phyloP scores from a whole-genome alignment of 306 rosid species.

The Dalbergia oliveri region DNA sequence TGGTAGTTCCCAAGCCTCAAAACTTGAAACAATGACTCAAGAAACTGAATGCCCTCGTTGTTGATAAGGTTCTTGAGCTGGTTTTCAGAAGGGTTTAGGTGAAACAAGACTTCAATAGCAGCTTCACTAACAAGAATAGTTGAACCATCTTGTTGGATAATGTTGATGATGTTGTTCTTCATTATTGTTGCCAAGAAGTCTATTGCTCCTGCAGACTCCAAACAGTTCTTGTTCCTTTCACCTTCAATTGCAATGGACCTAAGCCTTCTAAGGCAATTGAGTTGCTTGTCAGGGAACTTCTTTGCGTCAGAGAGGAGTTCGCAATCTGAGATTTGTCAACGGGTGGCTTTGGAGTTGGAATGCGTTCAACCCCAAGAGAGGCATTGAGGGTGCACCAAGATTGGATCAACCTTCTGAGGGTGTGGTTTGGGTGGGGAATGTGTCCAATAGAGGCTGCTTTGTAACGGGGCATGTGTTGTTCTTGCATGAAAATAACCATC shows the following conservation, averaged over 20 bases:
- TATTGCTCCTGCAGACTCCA: slow-evolving; percentile 65
- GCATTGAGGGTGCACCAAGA: slow-evolving; percentile 83
- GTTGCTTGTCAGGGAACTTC: slow-evolving; percentile 49
- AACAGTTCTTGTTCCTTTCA: slow-evolving; percentile 56
- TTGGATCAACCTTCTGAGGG: slow-evolving; percentile 82
- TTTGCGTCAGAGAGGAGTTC: slow-evolving; percentile 62
- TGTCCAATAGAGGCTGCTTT: slow-evolving; percentile 50
- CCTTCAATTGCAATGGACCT: slow-evolving; percentile 62
- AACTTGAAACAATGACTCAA: slow-evolving; percentile 59
- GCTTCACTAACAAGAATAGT: slow-evolving; percentile 39
- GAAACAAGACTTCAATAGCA: slow-evolving; percentile 69
- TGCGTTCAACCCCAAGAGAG: slow-evolving; percentile 69
- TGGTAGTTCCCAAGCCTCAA: slow-evolving; percentile 62
- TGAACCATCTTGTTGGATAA: slow-evolving; percentile 1
- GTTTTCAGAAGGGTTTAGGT: slow-evolving; percentile 53
- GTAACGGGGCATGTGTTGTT: slow-evolving; percentile 72
- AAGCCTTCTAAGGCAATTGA: slow-evolving; percentile 59
- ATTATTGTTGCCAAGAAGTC: slow-evolving; percentile 63
- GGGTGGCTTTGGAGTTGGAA: slow-evolving; percentile 78
- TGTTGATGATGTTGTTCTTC: slow-evolving; percentile 26
- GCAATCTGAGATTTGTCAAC: slow-evolving; percentile 61
- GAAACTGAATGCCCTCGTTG: slow-evolving; percentile 47
- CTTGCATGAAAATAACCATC: slow-evolving; percentile 71
- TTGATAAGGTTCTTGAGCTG: slow-evolving; percentile 53
- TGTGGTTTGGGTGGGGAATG: slow-evolving; percentile 77